phyloP scores from a whole-genome alignment of 441 rosid genomes.

The Erodium trifolium region DNA sequence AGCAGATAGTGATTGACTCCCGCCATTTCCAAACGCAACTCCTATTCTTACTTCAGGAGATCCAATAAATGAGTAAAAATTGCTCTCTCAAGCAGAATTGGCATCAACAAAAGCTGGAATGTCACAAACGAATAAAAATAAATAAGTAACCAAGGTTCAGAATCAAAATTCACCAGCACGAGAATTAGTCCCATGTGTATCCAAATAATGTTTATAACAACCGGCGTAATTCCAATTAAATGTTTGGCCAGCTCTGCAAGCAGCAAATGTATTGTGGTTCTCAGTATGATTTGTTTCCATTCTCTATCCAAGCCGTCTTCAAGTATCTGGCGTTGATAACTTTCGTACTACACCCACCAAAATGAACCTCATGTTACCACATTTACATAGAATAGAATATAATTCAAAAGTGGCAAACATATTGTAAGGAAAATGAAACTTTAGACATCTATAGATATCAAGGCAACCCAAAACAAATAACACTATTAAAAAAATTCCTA shows the following conservation, averaged over 20 bases:
- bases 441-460: too few relatives aligned
- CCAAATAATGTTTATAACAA: slow-evolving; percentile 74
- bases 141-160: neutral
- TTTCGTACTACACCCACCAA: slow-evolving; percentile 45
- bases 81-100: slow-evolving; percentile 74
- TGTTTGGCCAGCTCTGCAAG: slow-evolving; percentile 81
- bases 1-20: slow-evolving; percentile 85
- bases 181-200: slow-evolving; percentile 6
- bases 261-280: slow-evolving; percentile 60
- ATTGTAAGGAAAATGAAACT: too few relatives aligned
- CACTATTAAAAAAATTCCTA: too few relatives aligned
- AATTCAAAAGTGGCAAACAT: too few relatives aligned
- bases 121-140: neutral
- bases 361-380: neutral
- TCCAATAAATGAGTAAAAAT: slow-evolving; percentile 72
- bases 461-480: too few relatives aligned
- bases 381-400: neutral
- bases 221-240: slow-evolving; percentile 71
- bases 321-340: slow-evolving; percentile 50
- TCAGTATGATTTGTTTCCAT: slow-evolving; percentile 61
- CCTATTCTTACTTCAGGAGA: slow-evolving; percentile 79
- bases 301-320: slow-evolving; percentile 81
- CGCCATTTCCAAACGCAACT: slow-evolving; percentile 93
- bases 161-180: neutral
- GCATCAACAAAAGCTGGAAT: slow-evolving; percentile 74